Evolutionary conservation across 441 rosid genomes (phyloP).

Genomic region (Euphorbia celastroides): DNA sequence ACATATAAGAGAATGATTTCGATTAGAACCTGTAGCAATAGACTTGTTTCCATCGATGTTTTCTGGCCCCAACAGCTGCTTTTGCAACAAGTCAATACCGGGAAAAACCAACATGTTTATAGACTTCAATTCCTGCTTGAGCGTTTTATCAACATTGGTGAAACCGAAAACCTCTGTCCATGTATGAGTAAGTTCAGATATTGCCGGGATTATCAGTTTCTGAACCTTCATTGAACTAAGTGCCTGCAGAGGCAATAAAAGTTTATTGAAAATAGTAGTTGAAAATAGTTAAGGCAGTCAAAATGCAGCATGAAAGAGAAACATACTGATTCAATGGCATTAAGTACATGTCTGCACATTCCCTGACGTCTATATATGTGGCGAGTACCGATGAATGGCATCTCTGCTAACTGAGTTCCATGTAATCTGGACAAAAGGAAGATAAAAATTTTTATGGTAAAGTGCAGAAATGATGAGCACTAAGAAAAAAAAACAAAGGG

Average conservation of each 20-base stretch:
- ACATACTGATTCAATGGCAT: slow-evolving; percentile 73
- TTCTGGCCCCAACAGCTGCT: slow-evolving; percentile 46
- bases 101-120: slow-evolving; percentile 86
- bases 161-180: slow-evolving; percentile 95
- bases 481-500: slow-evolving; percentile 6
- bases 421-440: slow-evolving; percentile 58
- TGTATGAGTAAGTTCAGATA: slow-evolving; percentile 75
- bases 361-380: slow-evolving; percentile 95
- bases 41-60: slow-evolving; percentile 22
- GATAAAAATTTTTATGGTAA: slow-evolving; percentile 12
- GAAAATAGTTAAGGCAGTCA: no score
- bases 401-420: slow-evolving; percentile 80
- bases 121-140: slow-evolving; percentile 64
- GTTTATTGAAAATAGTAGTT: no score
- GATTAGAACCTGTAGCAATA: slow-evolving; percentile 29
- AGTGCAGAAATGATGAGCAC: slow-evolving; percentile 1
- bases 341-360: slow-evolving; percentile 91
- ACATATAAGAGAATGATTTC: not conserved
- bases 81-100: slow-evolving; percentile 88
- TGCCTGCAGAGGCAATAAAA: slow-evolving; percentile 37
- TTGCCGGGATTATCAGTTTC: slow-evolving; percentile 87
- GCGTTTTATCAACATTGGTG: slow-evolving; percentile 46
- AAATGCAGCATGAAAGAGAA: no score
- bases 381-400: slow-evolving; percentile 99
- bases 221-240: slow-evolving; percentile 68